These are phyloP conservation scores for Moniliella sp. DNA, from an alignment of 1,284 basidiomycete genomes.

Conservation along the genomic window DNA sequence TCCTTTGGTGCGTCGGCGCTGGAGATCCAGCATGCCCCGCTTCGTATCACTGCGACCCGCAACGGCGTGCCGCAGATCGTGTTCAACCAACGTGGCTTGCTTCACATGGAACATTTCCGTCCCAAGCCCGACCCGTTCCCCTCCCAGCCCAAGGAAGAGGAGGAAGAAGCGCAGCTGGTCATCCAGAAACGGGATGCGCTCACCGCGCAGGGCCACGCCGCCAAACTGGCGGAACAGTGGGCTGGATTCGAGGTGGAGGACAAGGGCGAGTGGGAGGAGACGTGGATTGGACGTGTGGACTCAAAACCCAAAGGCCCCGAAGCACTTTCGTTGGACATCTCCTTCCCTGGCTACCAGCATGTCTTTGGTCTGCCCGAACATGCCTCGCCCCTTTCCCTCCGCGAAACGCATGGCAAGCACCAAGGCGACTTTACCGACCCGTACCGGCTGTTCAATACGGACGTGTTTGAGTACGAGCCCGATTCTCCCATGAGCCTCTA, in stretches of 20 bases:
- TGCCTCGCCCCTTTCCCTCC: conserved; percentile 68
- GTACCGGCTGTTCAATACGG: conserved; percentile 81
- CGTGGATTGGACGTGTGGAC: conserved; percentile 64
- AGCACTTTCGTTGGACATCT: conserved; percentile 71
- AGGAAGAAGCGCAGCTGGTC: conserved; percentile 5
- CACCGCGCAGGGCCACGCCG: conserved; percentile 3
- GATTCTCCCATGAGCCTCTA: conserved; percentile 67
- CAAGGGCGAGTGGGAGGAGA: conserved; percentile 65
- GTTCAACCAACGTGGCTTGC: conserved; percentile 64
- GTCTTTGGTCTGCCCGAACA: conserved; percentile 93
- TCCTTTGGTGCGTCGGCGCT: conserved; percentile 5
- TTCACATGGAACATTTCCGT: conserved; percentile 90
- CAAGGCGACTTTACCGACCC: conserved; percentile 44
- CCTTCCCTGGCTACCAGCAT: conserved; percentile 68
- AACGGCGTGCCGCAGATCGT: conserved; percentile 57
- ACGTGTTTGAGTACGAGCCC: conserved; percentile 88
- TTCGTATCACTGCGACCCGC: conserved; percentile 39
- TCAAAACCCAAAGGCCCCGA: conserved; percentile 95
- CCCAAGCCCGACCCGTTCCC: conserved; percentile 23
- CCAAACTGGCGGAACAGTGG: conserved; percentile 9
- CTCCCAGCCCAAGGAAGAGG: conserved; percentile 7
- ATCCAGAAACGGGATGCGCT: conserved; percentile 15
- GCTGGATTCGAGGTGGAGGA: conserved; percentile 38
- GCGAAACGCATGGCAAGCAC: conserved; percentile 33
- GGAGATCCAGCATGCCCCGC: conserved; percentile 12